Percentiles rank a stretch among this genome's conserved stretches.
These are phyloP conservation scores for Fragaria ananassa DNA, from an alignment of 306 rosid genomes.

Conservation along the genomic window DNA sequence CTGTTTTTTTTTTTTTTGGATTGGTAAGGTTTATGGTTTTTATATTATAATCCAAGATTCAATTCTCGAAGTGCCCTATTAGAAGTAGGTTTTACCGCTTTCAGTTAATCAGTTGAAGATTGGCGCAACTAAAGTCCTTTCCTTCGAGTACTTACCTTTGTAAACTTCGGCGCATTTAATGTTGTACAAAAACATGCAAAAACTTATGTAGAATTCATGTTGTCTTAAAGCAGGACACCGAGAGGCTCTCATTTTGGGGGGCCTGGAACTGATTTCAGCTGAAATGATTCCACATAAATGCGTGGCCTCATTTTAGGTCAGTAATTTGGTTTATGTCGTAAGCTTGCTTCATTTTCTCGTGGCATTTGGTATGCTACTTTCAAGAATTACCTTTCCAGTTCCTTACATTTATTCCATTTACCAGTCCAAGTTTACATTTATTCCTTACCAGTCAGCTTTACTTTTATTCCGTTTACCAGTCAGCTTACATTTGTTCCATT, in stretches of 20 bases:
- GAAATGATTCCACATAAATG: constrained; percentile 68
- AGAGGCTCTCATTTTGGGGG: constrained; percentile 73
- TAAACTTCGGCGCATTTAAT: constrained; percentile 53
- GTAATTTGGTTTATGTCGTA: constrained; percentile 59
- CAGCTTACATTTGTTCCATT: constrained; percentile 14
- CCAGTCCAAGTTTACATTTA: constrained; percentile 21
- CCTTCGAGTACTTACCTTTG: constrained; percentile 53
- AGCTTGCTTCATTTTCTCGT: constrained; percentile 42
- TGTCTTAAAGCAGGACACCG: constrained; percentile 68
- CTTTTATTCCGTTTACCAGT: constrained; percentile 21
- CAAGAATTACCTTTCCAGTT: constrained; percentile 41
- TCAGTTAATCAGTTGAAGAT: constrained; percentile 34
- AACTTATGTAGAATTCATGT: constrained; percentile 61
- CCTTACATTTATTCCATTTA: constrained; percentile 29
- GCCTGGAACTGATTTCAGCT: constrained; percentile 69
- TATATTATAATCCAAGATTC: constrained; percentile 1
- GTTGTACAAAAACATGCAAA: constrained; percentile 37
- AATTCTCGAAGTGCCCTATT: constrained; percentile 6
- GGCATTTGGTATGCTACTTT: constrained; percentile 55
- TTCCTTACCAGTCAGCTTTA: constrained; percentile 17
- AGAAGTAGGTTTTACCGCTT: constrained; percentile 5
- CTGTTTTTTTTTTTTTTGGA: not conserved
- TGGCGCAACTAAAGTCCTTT: constrained; percentile 42
- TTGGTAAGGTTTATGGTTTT: constrained; percentile 19
- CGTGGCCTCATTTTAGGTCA: constrained; percentile 80